Evolutionary conservation across 1,284 basidiomycete genomes (phyloP).

Genomic region (Irpex rosettiformis): DNA sequence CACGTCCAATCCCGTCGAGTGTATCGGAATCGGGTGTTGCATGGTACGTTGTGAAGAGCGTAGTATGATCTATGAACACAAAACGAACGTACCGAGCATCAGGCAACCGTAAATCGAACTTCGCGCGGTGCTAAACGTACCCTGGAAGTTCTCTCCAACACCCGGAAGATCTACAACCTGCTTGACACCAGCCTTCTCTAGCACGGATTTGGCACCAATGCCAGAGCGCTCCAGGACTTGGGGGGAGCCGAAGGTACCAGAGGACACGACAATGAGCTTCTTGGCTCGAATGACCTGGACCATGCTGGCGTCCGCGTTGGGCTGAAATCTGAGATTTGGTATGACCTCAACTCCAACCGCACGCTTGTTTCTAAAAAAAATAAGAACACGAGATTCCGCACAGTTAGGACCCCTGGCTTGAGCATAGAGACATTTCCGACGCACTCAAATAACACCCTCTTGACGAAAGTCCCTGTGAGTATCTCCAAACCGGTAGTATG

Average conservation of each 20-base stretch:
- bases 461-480: constrained; percentile 24
- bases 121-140: constrained; percentile 26
- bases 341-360: constrained; percentile 58
- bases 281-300: constrained; percentile 34
- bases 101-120: neutral
- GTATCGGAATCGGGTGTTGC: constrained; percentile 39
- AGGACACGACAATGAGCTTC: constrained; percentile 44
- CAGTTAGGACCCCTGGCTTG: neutral
- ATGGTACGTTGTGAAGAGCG: constrained; percentile 32
- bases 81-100: neutral
- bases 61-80: constrained; percentile 41
- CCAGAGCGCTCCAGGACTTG: constrained; percentile 45
- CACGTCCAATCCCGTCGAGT: constrained; percentile 40
- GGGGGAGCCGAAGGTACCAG: constrained; percentile 54
- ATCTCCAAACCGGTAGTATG: constrained; percentile 23
- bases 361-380: constrained; percentile 37
- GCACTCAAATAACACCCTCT: constrained; percentile 26
- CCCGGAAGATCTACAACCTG: constrained; percentile 50
- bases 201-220: constrained; percentile 28
- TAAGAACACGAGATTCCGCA: neutral
- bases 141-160: constrained; percentile 54
- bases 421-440: constrained; percentile 2
- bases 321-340: constrained; percentile 31
- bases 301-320: constrained; percentile 18
- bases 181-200: constrained; percentile 38